Base-by-base conservation (phyloP, 225 moss, liverwort and hornwort species). In the Sphagnum contortum region DNA sequence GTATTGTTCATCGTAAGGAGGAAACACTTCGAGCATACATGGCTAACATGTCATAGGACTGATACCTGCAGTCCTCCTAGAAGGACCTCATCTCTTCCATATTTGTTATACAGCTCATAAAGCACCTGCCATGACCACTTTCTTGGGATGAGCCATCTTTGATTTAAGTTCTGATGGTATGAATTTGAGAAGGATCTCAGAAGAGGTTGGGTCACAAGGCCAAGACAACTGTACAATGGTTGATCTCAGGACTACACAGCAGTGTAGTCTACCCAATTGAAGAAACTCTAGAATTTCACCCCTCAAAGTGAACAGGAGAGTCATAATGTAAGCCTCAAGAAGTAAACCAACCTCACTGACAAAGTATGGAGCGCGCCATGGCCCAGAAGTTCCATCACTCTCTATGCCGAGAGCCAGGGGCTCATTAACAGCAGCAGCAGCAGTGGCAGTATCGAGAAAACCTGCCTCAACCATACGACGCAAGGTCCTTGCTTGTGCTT, bases 391-490 rank as follows among this genome's bases (percentile, higher is more conserved):
- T 61, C 83, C 88, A 52, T 79, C 83, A 71, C 80, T 85, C 73
- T 91, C 89, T 12, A 77, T 73, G 14, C 86, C 92, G 66, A 98
- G 83, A 71, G 72, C 71, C 14, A 98, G 79, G 57, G 96, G 92
- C 64, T 98, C 87, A 57, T 83, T 76, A 50, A 89, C 75, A 49
- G 82, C 89, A 50, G 82, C 80, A 53, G 73, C 87, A 8, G 96
- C 96, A 64, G 80, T 89, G 10, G 78, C 79, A 67, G 88, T 62
- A 61, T 92, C 96, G 51, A 98, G 76, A 70, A 98, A 90, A 5
- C 96, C 96, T 5, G 87, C 90, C 77, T 98, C 96, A 44, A 98
- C 96, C 96, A 98, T 98, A 52, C 96, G 85, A 50, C 96, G 88
- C 73, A 98, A 78, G 29, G 92, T 76, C 72, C 96, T 81, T 47